Percentiles rank a stretch among this genome's conserved stretches.
phyloP scores from a whole-genome alignment of 2,329 filamentous ascomycete species.

The Stagonosporopsis cucurbitacearum region DNA sequence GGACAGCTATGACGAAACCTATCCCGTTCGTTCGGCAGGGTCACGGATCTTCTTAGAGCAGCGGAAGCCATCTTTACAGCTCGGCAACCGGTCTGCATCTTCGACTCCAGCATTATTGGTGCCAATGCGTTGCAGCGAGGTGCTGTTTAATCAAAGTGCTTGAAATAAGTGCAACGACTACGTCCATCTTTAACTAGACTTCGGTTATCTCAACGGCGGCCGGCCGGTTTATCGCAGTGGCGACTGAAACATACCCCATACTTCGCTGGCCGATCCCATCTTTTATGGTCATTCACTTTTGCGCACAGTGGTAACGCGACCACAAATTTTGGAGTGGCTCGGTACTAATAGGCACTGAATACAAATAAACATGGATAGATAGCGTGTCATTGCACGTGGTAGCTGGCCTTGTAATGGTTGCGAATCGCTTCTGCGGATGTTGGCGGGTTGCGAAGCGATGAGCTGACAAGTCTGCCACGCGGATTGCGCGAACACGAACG shows the following conservation, averaged over 20 bases:
- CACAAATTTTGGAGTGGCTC: not conserved
- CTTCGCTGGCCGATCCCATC: not conserved
- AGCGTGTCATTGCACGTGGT: not conserved
- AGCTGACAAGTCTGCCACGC: conserved; percentile 1
- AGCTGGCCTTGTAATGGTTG: not conserved
- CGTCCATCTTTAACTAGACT: not conserved
- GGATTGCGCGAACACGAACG: conserved; percentile 3
- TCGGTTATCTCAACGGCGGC: not conserved
- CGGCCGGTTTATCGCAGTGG: not conserved
- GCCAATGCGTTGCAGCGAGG: not conserved
- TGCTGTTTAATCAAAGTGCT: not conserved
- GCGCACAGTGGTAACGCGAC: not conserved
- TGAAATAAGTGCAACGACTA: not conserved
- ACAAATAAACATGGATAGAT: no score
- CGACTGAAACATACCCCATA: conserved; percentile 10
- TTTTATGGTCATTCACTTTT: not conserved
- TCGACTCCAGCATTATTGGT: not conserved
- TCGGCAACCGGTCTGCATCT: not conserved
- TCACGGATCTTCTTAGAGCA: not conserved
- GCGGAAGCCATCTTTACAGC: not conserved
- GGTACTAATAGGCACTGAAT: not conserved
- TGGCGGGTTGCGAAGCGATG: not conserved
- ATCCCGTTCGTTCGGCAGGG: not conserved
- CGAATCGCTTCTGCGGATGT: not conserved
- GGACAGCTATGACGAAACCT: not conserved